phyloP scores from a whole-genome alignment of 257 asterid species.

The Mentha longifolia region DNA sequence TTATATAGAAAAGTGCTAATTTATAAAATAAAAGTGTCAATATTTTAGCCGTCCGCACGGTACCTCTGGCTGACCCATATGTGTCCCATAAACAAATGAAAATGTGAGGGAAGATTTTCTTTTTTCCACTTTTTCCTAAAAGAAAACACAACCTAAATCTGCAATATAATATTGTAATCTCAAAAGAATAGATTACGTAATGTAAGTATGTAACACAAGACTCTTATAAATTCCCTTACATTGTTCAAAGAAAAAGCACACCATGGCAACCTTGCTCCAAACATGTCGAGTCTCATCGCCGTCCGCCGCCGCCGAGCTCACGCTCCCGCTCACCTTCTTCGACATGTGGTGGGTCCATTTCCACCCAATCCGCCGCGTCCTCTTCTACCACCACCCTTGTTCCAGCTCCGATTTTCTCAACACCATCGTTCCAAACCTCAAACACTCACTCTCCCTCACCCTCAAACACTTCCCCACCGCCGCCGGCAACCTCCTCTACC shows the following conservation, averaged over 20 bases:
- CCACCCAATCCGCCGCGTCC: slow-evolving; percentile 42
- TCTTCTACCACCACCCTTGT: slow-evolving; percentile 49
- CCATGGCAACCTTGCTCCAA: slow-evolving; percentile 27
- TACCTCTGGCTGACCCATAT: too few relatives aligned
- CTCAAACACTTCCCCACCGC: slow-evolving; percentile 53
- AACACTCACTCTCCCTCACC: slow-evolving; percentile 51
- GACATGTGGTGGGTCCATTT: slow-evolving; percentile 40
- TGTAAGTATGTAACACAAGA: too few relatives aligned
- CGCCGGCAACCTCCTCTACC: slow-evolving; percentile 50
- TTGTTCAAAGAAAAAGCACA: not conserved
- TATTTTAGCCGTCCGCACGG: too few relatives aligned
- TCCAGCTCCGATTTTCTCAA: slow-evolving; percentile 37
- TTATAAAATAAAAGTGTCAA: too few relatives aligned
- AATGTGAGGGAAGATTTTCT: too few relatives aligned
- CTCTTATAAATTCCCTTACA: too few relatives aligned
- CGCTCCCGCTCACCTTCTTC: slow-evolving; percentile 33
- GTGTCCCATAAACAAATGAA: too few relatives aligned
- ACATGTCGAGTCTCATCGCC: slow-evolving; percentile 22
- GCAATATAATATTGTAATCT: too few relatives aligned
- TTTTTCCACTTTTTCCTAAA: too few relatives aligned
- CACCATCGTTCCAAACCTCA: slow-evolving; percentile 26
- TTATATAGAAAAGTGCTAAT: too few relatives aligned
- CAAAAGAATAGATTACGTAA: too few relatives aligned
- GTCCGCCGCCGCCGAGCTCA: not conserved
- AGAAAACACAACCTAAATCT: too few relatives aligned